Percentiles rank a stretch among this genome's conserved stretches.
Conservation (phyloP, 345 rosid species). For the Hibiscus syriacus region DNA sequence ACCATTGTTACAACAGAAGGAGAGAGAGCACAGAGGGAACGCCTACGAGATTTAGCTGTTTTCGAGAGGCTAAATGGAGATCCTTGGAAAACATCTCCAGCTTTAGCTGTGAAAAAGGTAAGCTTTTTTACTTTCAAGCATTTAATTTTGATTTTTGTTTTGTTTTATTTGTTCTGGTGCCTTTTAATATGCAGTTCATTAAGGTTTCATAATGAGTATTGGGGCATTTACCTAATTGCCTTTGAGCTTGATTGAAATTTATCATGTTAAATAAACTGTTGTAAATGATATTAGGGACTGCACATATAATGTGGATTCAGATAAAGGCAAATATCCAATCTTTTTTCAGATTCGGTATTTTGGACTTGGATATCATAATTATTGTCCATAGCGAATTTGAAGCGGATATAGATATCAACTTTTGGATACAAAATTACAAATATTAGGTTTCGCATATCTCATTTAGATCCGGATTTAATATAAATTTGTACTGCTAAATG, state of each 20-base stretch:
- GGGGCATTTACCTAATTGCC: not conserved
- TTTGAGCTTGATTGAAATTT: slow-evolving; percentile 4
- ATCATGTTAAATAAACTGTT: not conserved
- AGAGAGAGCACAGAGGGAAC: slow-evolving; percentile 71
- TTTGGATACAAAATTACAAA: no score
- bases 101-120: slow-evolving; percentile 88
- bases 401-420: no score
- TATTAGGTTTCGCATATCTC: no score
- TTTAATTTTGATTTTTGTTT: not conserved
- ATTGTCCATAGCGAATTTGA: not conserved
- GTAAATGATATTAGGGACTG: not conserved
- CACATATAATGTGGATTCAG: not conserved
- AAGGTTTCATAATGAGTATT: not conserved
- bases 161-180: not conserved
- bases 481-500: not conserved
- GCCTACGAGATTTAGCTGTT: slow-evolving; percentile 63
- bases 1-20: slow-evolving; percentile 31
- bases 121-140: not conserved
- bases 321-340: not conserved
- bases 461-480: not conserved
- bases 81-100: slow-evolving; percentile 54
- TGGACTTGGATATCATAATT: not conserved
- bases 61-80: slow-evolving; percentile 82
- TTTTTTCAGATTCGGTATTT: not conserved
- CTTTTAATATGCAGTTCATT: not conserved